Percentiles rank a stretch among this genome's conserved stretches.
These are phyloP conservation scores for Ophiocordyceps camponoti-saundersi DNA, from an alignment of 2,329 filamentous ascomycete species.

Conservation along the genomic window DNA sequence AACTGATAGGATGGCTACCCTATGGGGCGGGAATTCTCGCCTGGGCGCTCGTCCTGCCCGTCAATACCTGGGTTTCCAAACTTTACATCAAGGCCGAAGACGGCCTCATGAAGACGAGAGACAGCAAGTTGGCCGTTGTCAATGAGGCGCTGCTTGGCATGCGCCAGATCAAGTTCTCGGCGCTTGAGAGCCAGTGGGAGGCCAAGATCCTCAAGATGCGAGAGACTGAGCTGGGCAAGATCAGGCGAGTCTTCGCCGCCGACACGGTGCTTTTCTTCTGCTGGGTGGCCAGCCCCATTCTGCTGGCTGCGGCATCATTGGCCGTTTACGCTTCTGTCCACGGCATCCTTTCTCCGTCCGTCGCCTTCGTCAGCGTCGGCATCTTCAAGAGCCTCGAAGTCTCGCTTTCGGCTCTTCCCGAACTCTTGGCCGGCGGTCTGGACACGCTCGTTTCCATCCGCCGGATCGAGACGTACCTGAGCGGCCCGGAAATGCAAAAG, in stretches of 20 bases:
- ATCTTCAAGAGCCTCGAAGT: conserved; percentile 60
- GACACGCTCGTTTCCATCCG: conserved; percentile 59
- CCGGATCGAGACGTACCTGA: conserved; percentile 56
- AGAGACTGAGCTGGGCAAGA: conserved; percentile 46
- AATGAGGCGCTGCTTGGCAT: conserved; percentile 67
- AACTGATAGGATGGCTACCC: conserved; percentile 55
- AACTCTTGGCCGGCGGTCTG: conserved; percentile 51
- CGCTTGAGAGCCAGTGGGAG: conserved; percentile 60
- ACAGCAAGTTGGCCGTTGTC: conserved; percentile 58
- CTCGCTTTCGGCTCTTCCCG: conserved; percentile 53
- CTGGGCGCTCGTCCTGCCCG: conserved; percentile 45
- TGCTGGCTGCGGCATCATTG: conserved; percentile 55
- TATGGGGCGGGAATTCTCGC: conserved; percentile 48
- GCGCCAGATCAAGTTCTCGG: conserved; percentile 72
- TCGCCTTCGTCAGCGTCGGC: conserved; percentile 65
- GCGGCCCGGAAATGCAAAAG: conserved; percentile 44
- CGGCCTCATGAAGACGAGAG: conserved; percentile 56
- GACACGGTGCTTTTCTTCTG: conserved; percentile 48
- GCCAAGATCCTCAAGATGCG: conserved; percentile 45
- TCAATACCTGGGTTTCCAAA: conserved; percentile 52
- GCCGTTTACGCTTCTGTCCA: conserved; percentile 49
- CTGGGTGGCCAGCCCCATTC: conserved; percentile 58
- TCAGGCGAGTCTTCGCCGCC: conserved; percentile 48
- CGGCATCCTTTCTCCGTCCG: conserved; percentile 47
- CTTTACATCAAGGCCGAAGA: conserved; percentile 49